These are phyloP conservation scores for Podila epicladia DNA, from an alignment of 192 early-diverging fungal genomes.

Conservation along the genomic window DNA sequence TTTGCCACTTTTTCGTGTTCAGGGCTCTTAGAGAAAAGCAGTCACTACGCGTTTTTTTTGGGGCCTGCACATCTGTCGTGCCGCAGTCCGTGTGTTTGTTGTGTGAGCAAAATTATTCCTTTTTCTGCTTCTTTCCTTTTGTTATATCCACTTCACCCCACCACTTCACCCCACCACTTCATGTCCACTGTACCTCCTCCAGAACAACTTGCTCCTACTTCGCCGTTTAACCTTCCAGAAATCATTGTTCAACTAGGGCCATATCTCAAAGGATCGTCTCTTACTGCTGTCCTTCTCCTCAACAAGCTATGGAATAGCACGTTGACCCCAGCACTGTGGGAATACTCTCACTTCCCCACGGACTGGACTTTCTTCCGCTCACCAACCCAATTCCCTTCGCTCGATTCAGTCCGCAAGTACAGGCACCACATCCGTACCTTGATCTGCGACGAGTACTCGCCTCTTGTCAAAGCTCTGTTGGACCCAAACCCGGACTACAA, in stretches of 20 bases:
- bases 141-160: background rate
- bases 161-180: too few species aligned
- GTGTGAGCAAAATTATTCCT: too few species aligned
- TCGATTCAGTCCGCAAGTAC: background rate
- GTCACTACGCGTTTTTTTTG: too few species aligned
- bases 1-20: too few species aligned
- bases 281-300: constrained; percentile 8
- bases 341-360: constrained; percentile 1
- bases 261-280: background rate
- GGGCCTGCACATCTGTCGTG: too few species aligned
- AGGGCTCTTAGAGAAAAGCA: too few species aligned
- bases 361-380: background rate
- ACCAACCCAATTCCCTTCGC: background rate
- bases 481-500: background rate
- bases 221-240: constrained; percentile 3
- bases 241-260: constrained; percentile 4
- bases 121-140: background rate
- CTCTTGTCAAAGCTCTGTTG: background rate
- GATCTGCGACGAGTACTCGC: constrained; percentile 3
- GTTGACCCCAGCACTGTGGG: constrained; percentile 1
- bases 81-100: too few species aligned
- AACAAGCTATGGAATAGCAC: constrained; percentile 10
- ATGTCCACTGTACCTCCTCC: background rate
- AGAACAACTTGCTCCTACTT: background rate
- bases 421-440: constrained; percentile 13